A percentile compares a stretch with the other conserved stretches of the same genome.
Conservation (phyloP, 441 rosid genomes). For the Bocquillonia castaneifolia region DNA sequence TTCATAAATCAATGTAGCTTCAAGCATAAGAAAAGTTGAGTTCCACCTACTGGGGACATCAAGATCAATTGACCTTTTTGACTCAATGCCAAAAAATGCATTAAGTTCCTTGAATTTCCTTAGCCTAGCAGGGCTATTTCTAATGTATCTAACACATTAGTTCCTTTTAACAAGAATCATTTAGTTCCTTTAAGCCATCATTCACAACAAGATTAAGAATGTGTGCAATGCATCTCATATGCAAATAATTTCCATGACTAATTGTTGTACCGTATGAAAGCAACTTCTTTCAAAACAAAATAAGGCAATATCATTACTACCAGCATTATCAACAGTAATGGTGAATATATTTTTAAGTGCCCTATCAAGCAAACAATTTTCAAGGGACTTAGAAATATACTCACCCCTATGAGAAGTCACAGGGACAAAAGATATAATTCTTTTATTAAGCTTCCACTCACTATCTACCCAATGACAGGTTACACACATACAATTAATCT, state of each 20-base stretch:
- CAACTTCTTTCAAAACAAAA: neutral
- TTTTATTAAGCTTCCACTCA: neutral
- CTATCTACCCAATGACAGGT: neutral
- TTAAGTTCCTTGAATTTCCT: neutral
- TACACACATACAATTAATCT: neutral
- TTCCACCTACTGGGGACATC: neutral
- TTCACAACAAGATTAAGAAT: neutral
- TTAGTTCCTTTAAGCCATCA: neutral
- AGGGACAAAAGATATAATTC: neutral
- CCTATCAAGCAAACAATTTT: neutral
- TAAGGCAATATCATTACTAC: neutral
- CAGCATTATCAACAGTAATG: neutral
- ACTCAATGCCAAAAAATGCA: neutral
- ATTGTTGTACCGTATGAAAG: too few relatives aligned
- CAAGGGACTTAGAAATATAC: neutral
- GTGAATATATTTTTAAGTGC: neutral
- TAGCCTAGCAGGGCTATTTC: too few relatives aligned
- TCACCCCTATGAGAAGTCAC: neutral
- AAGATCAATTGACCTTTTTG: neutral
- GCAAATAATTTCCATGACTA: neutral
- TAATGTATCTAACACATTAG: neutral
- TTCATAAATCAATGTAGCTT: neutral
- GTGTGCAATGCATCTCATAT: neutral
- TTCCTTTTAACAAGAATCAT: neutral
- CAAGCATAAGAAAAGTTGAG: neutral